Percentiles rank a stretch among this genome's conserved stretches.
These are phyloP conservation scores for Yamadazyma laniorum DNA, from an alignment of 805 yeast genomes.

Conservation along the genomic window DNA sequence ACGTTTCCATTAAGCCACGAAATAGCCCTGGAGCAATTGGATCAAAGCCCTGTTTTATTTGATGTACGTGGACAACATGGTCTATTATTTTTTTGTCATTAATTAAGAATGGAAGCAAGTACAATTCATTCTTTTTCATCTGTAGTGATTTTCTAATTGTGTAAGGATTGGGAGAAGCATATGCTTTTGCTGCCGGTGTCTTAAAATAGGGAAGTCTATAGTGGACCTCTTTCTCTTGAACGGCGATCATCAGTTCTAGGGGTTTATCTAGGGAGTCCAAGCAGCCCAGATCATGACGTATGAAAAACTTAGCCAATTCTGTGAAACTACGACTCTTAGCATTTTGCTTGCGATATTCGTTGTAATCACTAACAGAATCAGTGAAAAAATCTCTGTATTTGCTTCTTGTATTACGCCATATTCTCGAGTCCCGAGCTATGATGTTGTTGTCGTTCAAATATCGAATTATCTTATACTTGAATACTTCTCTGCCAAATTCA, in stretches of 20 bases:
- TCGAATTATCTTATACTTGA: slow-evolving; percentile 13
- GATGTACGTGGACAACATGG: slow-evolving; percentile 6
- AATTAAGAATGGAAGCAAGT: slow-evolving; percentile 14
- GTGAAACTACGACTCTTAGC: not conserved
- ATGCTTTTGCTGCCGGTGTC: slow-evolving; percentile 11
- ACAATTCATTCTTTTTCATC: slow-evolving; percentile 7
- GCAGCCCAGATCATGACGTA: slow-evolving; percentile 9
- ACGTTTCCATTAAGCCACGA: slow-evolving; percentile 12
- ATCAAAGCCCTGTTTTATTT: not conserved
- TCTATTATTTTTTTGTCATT: slow-evolving; percentile 8
- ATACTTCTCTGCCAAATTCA: slow-evolving; percentile 15
- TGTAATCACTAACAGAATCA: slow-evolving; percentile 9
- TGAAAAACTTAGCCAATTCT: not conserved
- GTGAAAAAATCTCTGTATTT: slow-evolving; percentile 10
- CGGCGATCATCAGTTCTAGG: slow-evolving; percentile 7
- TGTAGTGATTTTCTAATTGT: slow-evolving; percentile 9
- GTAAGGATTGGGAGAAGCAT: slow-evolving; percentile 8
- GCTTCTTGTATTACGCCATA: slow-evolving; percentile 9
- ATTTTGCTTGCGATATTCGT: not conserved
- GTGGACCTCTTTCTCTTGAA: not conserved
- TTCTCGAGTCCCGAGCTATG: slow-evolving; percentile 8
- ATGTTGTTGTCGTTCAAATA: slow-evolving; percentile 15
- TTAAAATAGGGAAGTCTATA: slow-evolving; percentile 13
- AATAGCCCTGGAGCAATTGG: slow-evolving; percentile 8
- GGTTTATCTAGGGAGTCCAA: slow-evolving; percentile 12